phyloP scores from a whole-genome alignment of 331 rosid species.

The Spiraea crenata region DNA sequence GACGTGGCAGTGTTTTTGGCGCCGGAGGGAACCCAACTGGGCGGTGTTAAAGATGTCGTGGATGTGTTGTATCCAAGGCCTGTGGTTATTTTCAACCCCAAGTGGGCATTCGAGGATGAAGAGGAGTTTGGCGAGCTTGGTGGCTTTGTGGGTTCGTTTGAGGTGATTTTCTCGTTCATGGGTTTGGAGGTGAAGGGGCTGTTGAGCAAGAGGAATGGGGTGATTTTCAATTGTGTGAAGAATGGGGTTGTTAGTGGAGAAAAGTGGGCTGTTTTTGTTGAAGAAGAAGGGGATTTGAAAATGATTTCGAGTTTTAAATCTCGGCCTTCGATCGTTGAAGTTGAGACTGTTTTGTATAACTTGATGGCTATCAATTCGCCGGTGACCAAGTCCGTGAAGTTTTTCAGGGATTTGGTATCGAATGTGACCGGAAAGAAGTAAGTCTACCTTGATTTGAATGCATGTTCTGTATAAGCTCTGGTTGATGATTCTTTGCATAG shows the following conservation, averaged over 20 bases:
- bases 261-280: slow-evolving; percentile 81
- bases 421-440: slow-evolving; percentile 75
- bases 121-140: slow-evolving; percentile 50
- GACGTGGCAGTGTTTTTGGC: slow-evolving; percentile 66
- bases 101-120: slow-evolving; percentile 84
- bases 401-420: slow-evolving; percentile 75
- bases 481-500: slow-evolving; percentile 19
- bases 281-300: slow-evolving; percentile 69
- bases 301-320: slow-evolving; percentile 54
- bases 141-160: slow-evolving; percentile 76
- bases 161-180: slow-evolving; percentile 76
- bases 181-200: slow-evolving; percentile 87
- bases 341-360: slow-evolving; percentile 81
- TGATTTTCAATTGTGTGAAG: slow-evolving; percentile 69
- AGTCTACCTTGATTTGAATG: slow-evolving; percentile 18
- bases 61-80: slow-evolving; percentile 70
- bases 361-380: slow-evolving; percentile 91
- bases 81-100: slow-evolving; percentile 77
- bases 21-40: slow-evolving; percentile 59
- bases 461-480: not conserved
- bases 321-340: slow-evolving; percentile 67
- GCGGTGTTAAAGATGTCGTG: slow-evolving; percentile 33
- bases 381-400: slow-evolving; percentile 76
- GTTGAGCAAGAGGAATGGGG: slow-evolving; percentile 73
- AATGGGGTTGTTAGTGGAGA: slow-evolving; percentile 90